These are phyloP conservation scores for Psophocarpus tetragonolobus DNA, from an alignment of 306 rosid species.

Conservation along the genomic window DNA sequence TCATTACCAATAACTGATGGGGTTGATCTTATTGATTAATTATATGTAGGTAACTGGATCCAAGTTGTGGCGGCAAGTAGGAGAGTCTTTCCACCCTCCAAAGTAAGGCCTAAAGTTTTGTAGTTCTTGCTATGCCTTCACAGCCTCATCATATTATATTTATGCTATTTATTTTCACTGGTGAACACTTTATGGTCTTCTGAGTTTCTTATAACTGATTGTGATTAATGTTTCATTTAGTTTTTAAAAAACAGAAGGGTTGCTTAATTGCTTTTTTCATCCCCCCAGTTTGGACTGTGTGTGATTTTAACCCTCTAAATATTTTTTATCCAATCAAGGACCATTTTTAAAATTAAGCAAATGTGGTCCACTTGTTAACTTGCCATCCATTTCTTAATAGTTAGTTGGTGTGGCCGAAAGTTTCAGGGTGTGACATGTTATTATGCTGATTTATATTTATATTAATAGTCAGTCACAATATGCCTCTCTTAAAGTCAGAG, in stretches of 20 bases:
- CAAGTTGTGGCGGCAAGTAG: slow-evolving; percentile 92
- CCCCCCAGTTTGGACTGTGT: neutral
- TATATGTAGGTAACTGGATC: slow-evolving; percentile 69
- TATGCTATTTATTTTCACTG: slow-evolving; percentile 16
- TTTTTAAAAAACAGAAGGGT: neutral
- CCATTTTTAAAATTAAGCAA: neutral
- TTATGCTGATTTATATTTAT: neutral
- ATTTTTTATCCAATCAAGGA: neutral
- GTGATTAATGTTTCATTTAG: neutral
- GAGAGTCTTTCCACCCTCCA: slow-evolving; percentile 92
- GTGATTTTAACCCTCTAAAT: neutral
- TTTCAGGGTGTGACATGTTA: neutral
- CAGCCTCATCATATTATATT: neutral
- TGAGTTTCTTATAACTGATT: slow-evolving; percentile 1
- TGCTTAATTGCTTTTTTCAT: neutral
- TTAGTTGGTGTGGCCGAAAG: neutral
- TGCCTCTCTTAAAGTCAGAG: no score
- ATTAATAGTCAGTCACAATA: neutral
- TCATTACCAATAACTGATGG: neutral
- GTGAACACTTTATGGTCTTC: neutral
- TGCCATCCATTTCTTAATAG: neutral
- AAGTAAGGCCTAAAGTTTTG: slow-evolving; percentile 53
- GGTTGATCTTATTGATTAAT: slow-evolving; percentile 28
- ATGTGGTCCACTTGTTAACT: neutral
- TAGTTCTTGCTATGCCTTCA: slow-evolving; percentile 25